These are phyloP conservation scores for Lonicera japonica DNA, from an alignment of 129 eudicot species.

Conservation along the genomic window DNA sequence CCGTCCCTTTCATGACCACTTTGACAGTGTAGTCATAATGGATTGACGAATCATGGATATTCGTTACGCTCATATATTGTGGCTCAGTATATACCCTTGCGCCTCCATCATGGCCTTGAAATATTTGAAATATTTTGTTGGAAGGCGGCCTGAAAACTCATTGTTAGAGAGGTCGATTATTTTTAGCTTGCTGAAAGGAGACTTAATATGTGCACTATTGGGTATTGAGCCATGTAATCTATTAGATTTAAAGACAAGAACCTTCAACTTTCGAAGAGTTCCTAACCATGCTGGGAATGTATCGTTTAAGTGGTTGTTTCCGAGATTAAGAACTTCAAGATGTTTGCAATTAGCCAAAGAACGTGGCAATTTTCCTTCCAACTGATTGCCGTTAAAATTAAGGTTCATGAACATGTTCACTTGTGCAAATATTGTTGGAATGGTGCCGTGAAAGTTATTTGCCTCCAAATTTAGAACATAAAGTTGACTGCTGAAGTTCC, in stretches of 20 bases:
- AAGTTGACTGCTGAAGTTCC: not conserved
- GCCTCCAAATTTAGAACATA: not conserved
- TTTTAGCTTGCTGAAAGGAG: no score
- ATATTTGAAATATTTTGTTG: no score
- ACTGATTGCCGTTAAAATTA: slow-evolving; percentile 1
- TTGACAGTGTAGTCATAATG: not conserved
- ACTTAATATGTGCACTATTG: no score
- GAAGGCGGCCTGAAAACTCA: no score
- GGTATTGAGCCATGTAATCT: no score
- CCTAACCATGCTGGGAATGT: no score
- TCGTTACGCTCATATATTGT: not conserved
- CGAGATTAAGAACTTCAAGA: not conserved
- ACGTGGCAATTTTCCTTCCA: slow-evolving; percentile 10
- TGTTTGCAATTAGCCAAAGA: not conserved
- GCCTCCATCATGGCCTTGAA: no score
- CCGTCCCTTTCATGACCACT: not conserved
- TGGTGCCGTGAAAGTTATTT: slow-evolving; percentile 8
- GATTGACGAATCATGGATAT: not conserved
- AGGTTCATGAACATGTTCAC: not conserved
- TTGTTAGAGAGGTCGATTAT: no score
- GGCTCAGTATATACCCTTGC: no score
- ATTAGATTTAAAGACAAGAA: no score
- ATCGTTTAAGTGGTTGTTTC: slow-evolving; percentile 5
- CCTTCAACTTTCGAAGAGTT: no score
- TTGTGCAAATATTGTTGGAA: slow-evolving; percentile 2